Percentiles rank a stretch among this genome's conserved stretches.
Conservation (phyloP, 257 asterid genomes). For the Paraleonurus japonicus region DNA sequence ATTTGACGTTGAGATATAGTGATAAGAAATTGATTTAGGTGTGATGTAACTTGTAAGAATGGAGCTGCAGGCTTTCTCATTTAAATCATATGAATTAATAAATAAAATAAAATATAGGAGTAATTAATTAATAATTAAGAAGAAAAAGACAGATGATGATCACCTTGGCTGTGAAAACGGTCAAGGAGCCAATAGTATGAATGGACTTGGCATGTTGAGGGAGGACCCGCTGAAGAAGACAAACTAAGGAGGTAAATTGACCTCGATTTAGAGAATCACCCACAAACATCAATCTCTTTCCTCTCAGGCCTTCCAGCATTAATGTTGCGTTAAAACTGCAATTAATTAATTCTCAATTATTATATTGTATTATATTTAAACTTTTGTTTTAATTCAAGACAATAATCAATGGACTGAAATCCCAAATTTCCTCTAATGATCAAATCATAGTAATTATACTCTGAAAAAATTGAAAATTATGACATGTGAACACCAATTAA, state of each 20-base stretch:
- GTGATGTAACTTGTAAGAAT: no score
- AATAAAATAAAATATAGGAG: neutral
- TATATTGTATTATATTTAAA: no score
- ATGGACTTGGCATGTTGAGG: slow-evolving; percentile 62
- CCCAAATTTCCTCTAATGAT: no score
- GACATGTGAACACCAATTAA: no score
- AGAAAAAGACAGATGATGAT: neutral
- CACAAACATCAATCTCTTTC: slow-evolving; percentile 71
- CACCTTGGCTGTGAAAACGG: slow-evolving; percentile 77
- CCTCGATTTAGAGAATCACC: slow-evolving; percentile 85
- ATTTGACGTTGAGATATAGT: no score
- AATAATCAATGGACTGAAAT: no score
- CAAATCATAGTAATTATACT: no score
- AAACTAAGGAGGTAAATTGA: slow-evolving; percentile 66
- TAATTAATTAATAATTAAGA: neutral
- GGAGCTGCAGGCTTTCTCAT: no score
- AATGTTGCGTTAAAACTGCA: slow-evolving; percentile 70
- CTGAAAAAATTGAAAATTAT: no score
- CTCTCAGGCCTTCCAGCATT: slow-evolving; percentile 65
- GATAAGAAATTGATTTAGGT: no score
- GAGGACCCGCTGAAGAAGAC: slow-evolving; percentile 58
- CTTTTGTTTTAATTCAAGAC: no score
- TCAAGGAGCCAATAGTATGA: slow-evolving; percentile 38
- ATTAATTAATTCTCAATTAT: neutral
- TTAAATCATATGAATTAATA: no score